Base-by-base conservation (phyloP, 192 early-diverging fungal species). In the Coemansia sp. region DNA sequence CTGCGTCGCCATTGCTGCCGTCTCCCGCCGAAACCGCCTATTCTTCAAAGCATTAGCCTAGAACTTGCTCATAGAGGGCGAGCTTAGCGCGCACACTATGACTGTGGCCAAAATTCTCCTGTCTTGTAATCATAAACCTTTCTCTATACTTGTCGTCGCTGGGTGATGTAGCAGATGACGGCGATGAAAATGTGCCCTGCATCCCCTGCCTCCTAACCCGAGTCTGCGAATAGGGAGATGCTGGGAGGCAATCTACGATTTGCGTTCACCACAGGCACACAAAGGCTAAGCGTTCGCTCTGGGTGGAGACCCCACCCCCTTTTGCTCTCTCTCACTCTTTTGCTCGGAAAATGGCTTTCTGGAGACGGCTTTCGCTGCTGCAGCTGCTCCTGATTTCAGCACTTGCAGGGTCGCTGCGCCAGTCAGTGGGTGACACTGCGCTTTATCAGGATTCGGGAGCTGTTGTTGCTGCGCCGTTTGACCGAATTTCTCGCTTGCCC, bases 21-120 rank as follows among this genome's bases (percentile, higher is more conserved):
- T 81, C 78, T 9, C 78, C 78, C n/a, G 73, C 78, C 6, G 78
- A 75, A 42, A 74, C 73, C 5, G 55, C 73, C 9, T 74, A 66
- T 46, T 60, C 71, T 7, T 46, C 43, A 45, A 63, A 50, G 26
- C 50, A 45, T 28, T 63, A 42, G 63, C 28, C 37, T 10, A 3
- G 37, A 13, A 3, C 13, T 9, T 13, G 9, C 13, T 38, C 37
- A 13, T 3, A 9, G 37, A 38, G 37, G 37, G 37, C 37, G 37
- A 38, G 37, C 9, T 38, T 38, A 45, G 43, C 43, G 33, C 14
- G 20, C 38, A 42, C 5, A 43, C 38, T 61, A 28, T 45, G 40
- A 9, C 36, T 42, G 24, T 60, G 21, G 31, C 31, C 31, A 31
- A 31, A 31, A 31, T 31, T 4, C 31, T 4, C 31, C 31, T 31